Evolutionary conservation across 495 filamentous ascomycete species (phyloP), one percentile per base, ranked within the genome.

Genomic region (Penicillium cinerascens): DNA sequence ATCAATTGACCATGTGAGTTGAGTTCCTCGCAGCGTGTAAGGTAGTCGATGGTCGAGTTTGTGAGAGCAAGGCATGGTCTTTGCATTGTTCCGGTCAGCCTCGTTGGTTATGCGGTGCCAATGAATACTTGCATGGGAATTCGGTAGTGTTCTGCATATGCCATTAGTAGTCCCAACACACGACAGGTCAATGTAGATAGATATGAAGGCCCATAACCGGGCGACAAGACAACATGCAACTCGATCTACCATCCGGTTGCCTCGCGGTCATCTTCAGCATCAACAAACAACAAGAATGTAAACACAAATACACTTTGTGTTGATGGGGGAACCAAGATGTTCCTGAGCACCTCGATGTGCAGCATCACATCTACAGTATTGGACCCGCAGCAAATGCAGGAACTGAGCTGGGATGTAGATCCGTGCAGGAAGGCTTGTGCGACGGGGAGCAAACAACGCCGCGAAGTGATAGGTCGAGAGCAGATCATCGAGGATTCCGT

Each of bases 401-500:
- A 48, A 58, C 61, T 26, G 18, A 46, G 11, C 42, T 25, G 49
- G 37, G 49, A 23, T 39, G 59, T 55, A 33, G 43, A 60, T 63
- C 46, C 18, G n/a, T 57, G 49, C 52, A 61, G 38, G 29, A 53
- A 46, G 56, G 49, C 48, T 46, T 58, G 63, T 65, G 54, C 39
- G 49, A 63, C 59, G 39, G 44, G 33, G 50, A 15, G 44, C 58
- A 54, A 51, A 50, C 35, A 51, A 40, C 50, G 52, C 52, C 55
- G 47, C 51, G 23, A 59, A 65, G 38, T 57, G 62, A 65, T 45
- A 49, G 40, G 52, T 65, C 62, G 11, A 54, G 26, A 29, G 23
- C 7, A 13, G 52, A 33, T 13, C 11, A 33, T 13, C 29, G 29
- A 33, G 2, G 11, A 10, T 13, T 13, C 29, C 7, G 10, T 3